phyloP scores from a whole-genome alignment of 108 stramenopile species.

The Stephanodiscus triporus region DNA sequence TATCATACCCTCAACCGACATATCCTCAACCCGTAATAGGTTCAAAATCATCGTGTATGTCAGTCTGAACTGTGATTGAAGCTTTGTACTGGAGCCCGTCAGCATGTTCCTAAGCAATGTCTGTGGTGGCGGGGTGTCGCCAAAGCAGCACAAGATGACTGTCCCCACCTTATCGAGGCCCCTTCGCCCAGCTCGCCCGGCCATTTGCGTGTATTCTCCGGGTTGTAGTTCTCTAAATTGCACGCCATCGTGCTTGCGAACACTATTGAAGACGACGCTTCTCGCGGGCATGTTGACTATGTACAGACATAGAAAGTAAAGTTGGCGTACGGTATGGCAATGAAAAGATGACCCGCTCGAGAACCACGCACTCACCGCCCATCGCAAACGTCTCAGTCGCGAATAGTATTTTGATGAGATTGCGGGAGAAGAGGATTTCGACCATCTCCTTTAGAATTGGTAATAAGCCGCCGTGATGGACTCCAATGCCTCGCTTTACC shows the following conservation, averaged over 20 bases:
- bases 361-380: conserved; percentile 30
- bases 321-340: conserved; percentile 53
- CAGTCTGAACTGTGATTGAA: conserved; percentile 92
- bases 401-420: conserved; percentile 94
- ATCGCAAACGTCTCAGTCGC: conserved; percentile 99
- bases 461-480: conserved; percentile 96
- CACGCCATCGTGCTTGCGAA: conserved; percentile 95
- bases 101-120: conserved; percentile 81
- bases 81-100: conserved; percentile 89
- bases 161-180: conserved; percentile 95
- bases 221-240: conserved; percentile 84
- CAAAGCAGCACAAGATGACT: conserved; percentile 66
- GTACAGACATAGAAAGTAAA: conserved; percentile 94
- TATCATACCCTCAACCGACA: conserved; percentile 97
- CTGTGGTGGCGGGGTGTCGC: conserved; percentile 77
- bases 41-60: conserved; percentile 98
- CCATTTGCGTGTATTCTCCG: conserved; percentile 98
- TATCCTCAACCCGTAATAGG: conserved; percentile 92
- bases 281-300: conserved; percentile 99
- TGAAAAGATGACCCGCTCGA: conserved; percentile 72
- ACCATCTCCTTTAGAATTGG: conserved; percentile 91
- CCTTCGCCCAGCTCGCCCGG: conserved; percentile 96
- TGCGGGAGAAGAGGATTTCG: conserved; percentile 94
- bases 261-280: conserved; percentile 92
- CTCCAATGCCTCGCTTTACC: conserved; percentile 93